These are phyloP conservation scores for Boletus tomentosulus DNA, from an alignment of 768 basidiomycete species.

Conservation along the genomic window DNA sequence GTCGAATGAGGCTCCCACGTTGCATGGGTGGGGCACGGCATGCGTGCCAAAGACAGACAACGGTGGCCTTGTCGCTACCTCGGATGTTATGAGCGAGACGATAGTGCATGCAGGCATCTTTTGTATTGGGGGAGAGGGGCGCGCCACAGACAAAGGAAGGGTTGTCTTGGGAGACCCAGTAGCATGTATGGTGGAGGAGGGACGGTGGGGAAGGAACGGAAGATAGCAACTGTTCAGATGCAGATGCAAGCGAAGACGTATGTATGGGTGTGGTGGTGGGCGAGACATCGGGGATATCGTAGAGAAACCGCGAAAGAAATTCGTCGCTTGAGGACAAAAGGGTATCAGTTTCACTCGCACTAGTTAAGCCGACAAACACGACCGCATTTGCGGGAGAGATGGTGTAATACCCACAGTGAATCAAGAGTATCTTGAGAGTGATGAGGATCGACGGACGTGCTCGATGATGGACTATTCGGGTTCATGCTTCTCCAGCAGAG, in stretches of 20 bases:
- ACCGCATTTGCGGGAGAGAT: background rate
- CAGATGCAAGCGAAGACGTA: background rate
- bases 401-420: conserved; percentile 9
- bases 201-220: background rate
- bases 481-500: background rate
- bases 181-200: conserved; percentile 1
- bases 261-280: background rate
- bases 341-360: background rate
- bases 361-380: background rate
- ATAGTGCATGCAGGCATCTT: conserved; percentile 9
- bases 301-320: conserved; percentile 11
- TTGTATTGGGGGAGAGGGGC: conserved; percentile 4
- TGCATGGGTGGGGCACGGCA: conserved; percentile 19
- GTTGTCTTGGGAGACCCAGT: conserved; percentile 4
- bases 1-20: conserved; percentile 17
- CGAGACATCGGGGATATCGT: background rate
- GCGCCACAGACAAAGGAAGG: conserved; percentile 8
- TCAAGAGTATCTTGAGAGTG: background rate
- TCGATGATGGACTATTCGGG: background rate
- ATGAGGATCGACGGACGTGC: background rate
- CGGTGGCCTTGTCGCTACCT: conserved; percentile 15
- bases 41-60: conserved; percentile 8
- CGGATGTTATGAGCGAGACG: conserved; percentile 13
- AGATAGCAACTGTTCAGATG: background rate
- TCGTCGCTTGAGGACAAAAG: conserved; percentile 8